Evolutionary conservation across 1,284 basidiomycete genomes (phyloP).

Genomic region (Pterulicium gracile): DNA sequence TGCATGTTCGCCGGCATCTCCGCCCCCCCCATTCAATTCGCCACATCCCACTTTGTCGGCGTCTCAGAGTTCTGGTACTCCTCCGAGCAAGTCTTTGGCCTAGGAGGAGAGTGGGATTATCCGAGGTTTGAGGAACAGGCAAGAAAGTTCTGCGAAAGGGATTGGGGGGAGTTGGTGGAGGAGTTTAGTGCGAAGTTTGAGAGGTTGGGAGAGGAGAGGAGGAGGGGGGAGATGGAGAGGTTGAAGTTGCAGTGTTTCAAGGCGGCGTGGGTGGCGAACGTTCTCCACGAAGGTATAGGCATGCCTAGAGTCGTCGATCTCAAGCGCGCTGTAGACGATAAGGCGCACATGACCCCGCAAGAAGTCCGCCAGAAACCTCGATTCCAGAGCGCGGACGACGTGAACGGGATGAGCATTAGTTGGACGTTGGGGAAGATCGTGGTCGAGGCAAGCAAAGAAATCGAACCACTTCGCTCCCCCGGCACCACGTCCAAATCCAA

Average conservation of each 20-base stretch:
- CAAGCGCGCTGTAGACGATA: conserved; percentile 58
- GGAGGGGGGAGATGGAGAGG: conserved; percentile 70
- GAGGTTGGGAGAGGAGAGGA: conserved; percentile 57
- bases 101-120: conserved; percentile 93
- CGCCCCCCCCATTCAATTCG: conserved; percentile 87
- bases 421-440: conserved; percentile 99
- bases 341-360: conserved; percentile 59
- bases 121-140: conserved; percentile 94
- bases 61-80: conserved; percentile 99
- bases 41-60: conserved; percentile 89
- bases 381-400: conserved; percentile 89
- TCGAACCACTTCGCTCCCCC: conserved; percentile 42
- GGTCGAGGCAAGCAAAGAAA: conserved; percentile 85
- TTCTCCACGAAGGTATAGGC: conserved; percentile 93
- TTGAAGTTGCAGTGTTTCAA: conserved; percentile 99
- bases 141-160: conserved; percentile 70
- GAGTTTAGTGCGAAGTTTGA: conserved; percentile 39
- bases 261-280: conserved; percentile 95
- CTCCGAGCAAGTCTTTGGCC: conserved; percentile 89
- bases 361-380: conserved; percentile 49
- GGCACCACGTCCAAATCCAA: background rate
- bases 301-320: conserved; percentile 86
- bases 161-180: conserved; percentile 61
- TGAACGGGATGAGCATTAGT: conserved; percentile 87
- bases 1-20: conserved; percentile 98